Percentiles rank a stretch among this genome's conserved stretches.
Evolutionary conservation across 768 basidiomycete genomes (phyloP).

Genomic region (Sutorius australiensis): DNA sequence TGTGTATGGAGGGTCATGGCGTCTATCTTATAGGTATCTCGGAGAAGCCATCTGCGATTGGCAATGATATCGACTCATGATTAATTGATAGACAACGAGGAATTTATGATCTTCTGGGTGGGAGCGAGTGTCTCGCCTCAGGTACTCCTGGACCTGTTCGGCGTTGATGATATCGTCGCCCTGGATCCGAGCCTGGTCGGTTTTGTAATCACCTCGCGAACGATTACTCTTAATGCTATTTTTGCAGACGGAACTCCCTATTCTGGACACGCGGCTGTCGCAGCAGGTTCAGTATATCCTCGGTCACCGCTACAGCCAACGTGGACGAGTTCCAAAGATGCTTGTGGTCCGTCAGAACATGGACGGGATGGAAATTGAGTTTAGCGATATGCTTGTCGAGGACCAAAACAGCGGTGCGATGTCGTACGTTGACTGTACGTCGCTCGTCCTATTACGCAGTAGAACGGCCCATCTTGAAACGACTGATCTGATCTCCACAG

Average conservation of each 20-base stretch:
- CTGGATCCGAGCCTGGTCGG: constrained; percentile 67
- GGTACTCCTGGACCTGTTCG: constrained; percentile 79
- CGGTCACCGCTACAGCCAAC: constrained; percentile 54
- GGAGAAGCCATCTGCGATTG: constrained; percentile 9
- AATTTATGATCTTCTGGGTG: constrained; percentile 85
- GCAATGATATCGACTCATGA: constrained; percentile 11
- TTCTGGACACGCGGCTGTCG: constrained; percentile 71
- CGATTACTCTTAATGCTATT: constrained; percentile 6
- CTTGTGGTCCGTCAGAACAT: constrained; percentile 86
- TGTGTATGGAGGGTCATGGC: constrained; percentile 86
- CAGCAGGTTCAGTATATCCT: constrained; percentile 84
- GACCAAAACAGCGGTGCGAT: constrained; percentile 95
- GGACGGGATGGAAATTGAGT: constrained; percentile 92
- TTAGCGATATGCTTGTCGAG: constrained; percentile 95
- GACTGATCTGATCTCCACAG: constrained; percentile 12
- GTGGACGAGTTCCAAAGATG: constrained; percentile 56
- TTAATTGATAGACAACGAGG: constrained; percentile 71
- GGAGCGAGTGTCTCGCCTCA: constrained; percentile 80
- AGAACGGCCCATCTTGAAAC: background rate
- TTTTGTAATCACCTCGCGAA: background rate
- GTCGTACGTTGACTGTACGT: constrained; percentile 86
- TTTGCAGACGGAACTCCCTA: constrained; percentile 63
- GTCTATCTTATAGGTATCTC: constrained; percentile 85
- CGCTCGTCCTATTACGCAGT: constrained; percentile 24
- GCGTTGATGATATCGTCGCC: constrained; percentile 69